Evolutionary conservation across 192 early-diverging fungal species (phyloP).

Genomic region (Podochytrium sp.): DNA sequence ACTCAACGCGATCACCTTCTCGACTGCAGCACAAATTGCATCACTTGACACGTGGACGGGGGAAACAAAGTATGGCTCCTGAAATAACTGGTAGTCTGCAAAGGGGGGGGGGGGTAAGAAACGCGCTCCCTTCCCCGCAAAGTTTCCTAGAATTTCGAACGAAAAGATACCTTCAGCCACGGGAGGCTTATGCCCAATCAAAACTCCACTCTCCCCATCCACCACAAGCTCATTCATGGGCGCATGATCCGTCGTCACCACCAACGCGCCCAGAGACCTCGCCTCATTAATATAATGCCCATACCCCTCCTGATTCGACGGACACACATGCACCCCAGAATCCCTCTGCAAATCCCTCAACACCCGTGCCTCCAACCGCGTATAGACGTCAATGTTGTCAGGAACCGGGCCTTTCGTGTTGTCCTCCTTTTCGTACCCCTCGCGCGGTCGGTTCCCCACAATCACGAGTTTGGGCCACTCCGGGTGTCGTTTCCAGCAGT

Average conservation of each 20-base stretch:
- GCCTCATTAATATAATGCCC: slow-evolving; percentile 16
- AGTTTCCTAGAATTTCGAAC: too few species aligned
- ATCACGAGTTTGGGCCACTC: slow-evolving; percentile 10
- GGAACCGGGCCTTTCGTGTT: not conserved
- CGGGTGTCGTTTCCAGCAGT: slow-evolving; percentile 1
- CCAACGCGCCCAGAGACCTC: not conserved
- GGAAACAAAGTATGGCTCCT: not conserved
- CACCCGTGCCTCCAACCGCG: not conserved
- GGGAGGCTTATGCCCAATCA: not conserved
- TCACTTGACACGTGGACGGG: not conserved
- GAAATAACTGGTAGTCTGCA: slow-evolving; percentile 1
- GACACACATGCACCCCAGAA: slow-evolving; percentile 9
- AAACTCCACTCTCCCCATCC: not conserved
- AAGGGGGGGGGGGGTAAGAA: too few species aligned
- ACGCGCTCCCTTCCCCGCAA: too few species aligned
- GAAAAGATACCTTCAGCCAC: not conserved
- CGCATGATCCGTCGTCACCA: slow-evolving; percentile 3
- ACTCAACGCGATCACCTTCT: not conserved
- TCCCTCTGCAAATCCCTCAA: not conserved
- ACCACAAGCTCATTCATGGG: slow-evolving; percentile 18
- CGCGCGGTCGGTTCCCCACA: not conserved
- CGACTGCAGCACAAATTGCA: slow-evolving; percentile 11
- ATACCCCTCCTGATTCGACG: slow-evolving; percentile 2
- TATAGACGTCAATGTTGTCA: not conserved
- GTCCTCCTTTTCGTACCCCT: not conserved